A percentile compares a stretch with the other conserved stretches of the same genome.
These are phyloP conservation scores for Dioszegia aurantiaca DNA, from an alignment of 768 basidiomycete genomes.

Conservation along the genomic window DNA sequence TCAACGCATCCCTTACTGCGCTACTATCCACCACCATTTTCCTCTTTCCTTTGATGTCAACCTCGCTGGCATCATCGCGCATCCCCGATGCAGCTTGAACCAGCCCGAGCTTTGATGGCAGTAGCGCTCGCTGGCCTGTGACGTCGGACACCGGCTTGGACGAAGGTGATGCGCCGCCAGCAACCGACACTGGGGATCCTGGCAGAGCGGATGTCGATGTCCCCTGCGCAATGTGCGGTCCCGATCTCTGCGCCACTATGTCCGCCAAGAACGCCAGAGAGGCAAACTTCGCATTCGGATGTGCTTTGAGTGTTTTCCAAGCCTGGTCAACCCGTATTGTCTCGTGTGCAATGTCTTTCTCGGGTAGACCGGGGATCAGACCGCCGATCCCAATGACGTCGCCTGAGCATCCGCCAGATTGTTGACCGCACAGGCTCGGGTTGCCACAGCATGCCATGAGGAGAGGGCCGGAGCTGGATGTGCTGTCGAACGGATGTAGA, in stretches of 20 bases:
- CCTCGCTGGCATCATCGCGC: not conserved
- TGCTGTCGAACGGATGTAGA: conserved; percentile 5
- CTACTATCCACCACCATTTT: conserved; percentile 42
- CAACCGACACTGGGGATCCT: not conserved
- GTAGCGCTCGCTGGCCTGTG: no score
- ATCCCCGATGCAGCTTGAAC: not conserved
- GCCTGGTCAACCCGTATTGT: conserved; percentile 47
- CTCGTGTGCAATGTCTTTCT: conserved; percentile 14
- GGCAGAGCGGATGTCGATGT: not conserved
- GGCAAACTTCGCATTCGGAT: conserved; percentile 48
- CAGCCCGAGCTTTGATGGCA: not conserved
- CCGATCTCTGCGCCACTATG: conserved; percentile 46
- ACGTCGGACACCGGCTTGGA: not conserved
- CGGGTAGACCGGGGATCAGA: conserved; percentile 11
- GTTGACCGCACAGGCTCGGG: conserved; percentile 30
- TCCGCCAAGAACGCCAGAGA: conserved; percentile 48
- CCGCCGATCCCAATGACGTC: conserved; percentile 15
- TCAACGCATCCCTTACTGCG: conserved; percentile 44
- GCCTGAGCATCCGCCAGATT: conserved; percentile 9
- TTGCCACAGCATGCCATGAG: conserved; percentile 37
- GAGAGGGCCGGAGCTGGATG: conserved; percentile 16
- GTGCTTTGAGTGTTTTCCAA: conserved; percentile 51
- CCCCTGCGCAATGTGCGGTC: conserved; percentile 19
- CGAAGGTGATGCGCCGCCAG: not conserved
- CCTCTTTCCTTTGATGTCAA: conserved; percentile 19